These are phyloP conservation scores for Leccinum boreale DNA, from an alignment of 768 basidiomycete species.

Conservation along the genomic window DNA sequence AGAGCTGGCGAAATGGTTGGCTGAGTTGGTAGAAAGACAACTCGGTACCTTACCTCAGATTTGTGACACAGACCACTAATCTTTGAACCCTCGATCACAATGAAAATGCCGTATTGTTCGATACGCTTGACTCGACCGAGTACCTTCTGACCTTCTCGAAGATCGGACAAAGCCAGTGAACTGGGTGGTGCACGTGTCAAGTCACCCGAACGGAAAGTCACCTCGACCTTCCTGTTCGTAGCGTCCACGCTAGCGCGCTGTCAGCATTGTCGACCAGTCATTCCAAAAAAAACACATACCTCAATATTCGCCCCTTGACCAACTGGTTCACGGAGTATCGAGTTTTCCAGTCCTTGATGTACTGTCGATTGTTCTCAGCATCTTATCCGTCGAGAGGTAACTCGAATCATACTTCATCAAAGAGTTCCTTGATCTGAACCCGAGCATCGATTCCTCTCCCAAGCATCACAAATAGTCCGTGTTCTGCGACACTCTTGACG, in stretches of 20 bases:
- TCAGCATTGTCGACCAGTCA: slow-evolving; percentile 6
- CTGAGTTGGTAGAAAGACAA: background rate
- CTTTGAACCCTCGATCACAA: slow-evolving; percentile 81
- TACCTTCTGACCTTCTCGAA: slow-evolving; percentile 78
- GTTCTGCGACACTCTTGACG: slow-evolving; percentile 81
- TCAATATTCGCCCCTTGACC: slow-evolving; percentile 81
- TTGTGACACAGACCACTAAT: slow-evolving; percentile 92
- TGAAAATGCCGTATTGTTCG: slow-evolving; percentile 90
- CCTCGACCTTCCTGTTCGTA: slow-evolving; percentile 78
- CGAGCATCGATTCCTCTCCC: slow-evolving; percentile 84
- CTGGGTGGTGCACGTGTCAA: slow-evolving; percentile 38
- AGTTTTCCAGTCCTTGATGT: slow-evolving; percentile 90
- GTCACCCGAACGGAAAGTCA: slow-evolving; percentile 79
- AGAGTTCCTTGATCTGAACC: slow-evolving; percentile 90
- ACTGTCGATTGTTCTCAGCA: slow-evolving; percentile 45
- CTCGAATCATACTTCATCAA: slow-evolving; percentile 61
- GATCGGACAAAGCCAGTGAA: slow-evolving; percentile 46
- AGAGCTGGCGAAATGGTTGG: slow-evolving; percentile 50
- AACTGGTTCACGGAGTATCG: slow-evolving; percentile 77
- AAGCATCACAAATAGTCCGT: slow-evolving; percentile 86
- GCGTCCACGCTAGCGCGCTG: slow-evolving; percentile 56
- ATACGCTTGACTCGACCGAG: slow-evolving; percentile 75
- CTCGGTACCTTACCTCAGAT: slow-evolving; percentile 61
- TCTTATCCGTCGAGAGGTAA: background rate
- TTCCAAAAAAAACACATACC: slow-evolving; percentile 40